A percentile compares a stretch with the other conserved stretches of the same genome.
These are phyloP conservation scores for Apiospora rasikravindrae DNA, from an alignment of 2,329 filamentous ascomycete species.

Conservation along the genomic window DNA sequence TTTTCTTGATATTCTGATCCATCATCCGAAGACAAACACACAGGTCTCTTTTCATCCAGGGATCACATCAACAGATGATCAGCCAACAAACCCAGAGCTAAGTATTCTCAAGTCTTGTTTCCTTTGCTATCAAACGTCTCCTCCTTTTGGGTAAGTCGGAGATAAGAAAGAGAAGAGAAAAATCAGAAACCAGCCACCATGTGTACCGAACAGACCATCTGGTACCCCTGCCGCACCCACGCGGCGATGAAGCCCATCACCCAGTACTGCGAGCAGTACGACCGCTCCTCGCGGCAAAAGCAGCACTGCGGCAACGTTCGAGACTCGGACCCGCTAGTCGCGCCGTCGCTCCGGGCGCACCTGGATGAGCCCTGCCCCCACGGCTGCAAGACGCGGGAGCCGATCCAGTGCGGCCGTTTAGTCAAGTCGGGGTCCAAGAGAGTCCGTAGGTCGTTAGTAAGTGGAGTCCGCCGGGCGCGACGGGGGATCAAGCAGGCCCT, in stretches of 20 bases:
- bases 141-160: background rate
- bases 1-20: background rate
- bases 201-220: conserved; percentile 19
- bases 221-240: conserved; percentile 20
- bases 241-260: conserved; percentile 18
- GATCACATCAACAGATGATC: background rate
- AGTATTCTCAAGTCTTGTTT: background rate
- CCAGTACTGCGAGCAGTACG: conserved; percentile 8
- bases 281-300: background rate
- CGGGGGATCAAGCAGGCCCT: background rate
- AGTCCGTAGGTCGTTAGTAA: background rate
- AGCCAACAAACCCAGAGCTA: background rate
- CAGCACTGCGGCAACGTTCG: background rate
- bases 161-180: background rate
- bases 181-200: background rate
- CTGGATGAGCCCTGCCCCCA: background rate
- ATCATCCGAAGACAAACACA: background rate
- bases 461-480: background rate
- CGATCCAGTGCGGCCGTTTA: background rate
- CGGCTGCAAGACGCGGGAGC: background rate
- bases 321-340: background rate
- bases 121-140: background rate
- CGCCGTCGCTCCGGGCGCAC: background rate
- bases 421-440: background rate
- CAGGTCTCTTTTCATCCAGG: background rate